These are phyloP conservation scores for Aristolochia californica DNA, from an alignment of 164 flowering plant species.

Conservation along the genomic window DNA sequence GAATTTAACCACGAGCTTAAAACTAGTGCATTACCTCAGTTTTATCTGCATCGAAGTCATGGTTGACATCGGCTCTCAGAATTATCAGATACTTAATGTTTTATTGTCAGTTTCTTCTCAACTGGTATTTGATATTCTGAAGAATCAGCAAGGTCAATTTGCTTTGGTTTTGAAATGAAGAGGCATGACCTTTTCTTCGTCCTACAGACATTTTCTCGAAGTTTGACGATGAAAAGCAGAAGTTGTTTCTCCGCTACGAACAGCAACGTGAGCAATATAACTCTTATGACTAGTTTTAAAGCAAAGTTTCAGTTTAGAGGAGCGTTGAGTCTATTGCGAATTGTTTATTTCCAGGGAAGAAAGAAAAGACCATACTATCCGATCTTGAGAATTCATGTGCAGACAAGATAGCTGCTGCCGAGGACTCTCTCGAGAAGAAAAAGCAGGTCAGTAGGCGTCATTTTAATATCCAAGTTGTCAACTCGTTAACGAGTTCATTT, in stretches of 20 bases:
- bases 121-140: no score
- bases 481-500: no score
- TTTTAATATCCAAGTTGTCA: not conserved
- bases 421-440: conserved; percentile 73
- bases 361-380: conserved; percentile 56
- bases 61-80: no score
- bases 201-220: conserved; percentile 63
- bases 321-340: not conserved
- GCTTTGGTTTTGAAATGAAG: not conserved
- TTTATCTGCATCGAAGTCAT: no score
- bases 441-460: conserved; percentile 52
- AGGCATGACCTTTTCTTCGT: not conserved
- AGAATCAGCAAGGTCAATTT: not conserved
- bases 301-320: not conserved
- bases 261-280: conserved; percentile 52
- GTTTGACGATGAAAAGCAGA: conserved; percentile 78
- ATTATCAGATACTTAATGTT: no score
- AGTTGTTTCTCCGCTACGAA: conserved; percentile 54
- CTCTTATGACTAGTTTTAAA: not conserved
- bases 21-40: no score
- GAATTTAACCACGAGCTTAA: no score
- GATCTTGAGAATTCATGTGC: conserved; percentile 61
- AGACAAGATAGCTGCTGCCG: conserved; percentile 57
- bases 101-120: no score
- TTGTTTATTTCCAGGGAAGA: conserved; percentile 54